These are phyloP conservation scores for Carex myosuroides DNA, from an alignment of 176 grass and related monocot species.

Conservation along the genomic window DNA sequence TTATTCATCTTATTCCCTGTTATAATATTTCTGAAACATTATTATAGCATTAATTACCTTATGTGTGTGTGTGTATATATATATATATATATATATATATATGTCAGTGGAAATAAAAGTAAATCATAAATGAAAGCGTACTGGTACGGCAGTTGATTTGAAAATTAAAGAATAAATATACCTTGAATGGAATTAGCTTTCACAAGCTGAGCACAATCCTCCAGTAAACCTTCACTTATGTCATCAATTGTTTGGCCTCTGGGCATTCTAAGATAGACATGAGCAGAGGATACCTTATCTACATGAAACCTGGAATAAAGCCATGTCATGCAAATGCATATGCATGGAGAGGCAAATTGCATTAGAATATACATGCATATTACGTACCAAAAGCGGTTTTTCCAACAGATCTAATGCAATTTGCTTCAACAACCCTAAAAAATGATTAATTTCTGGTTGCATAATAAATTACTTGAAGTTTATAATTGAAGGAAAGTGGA, in stretches of 20 bases:
- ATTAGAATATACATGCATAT: neutral
- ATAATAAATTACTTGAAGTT: constrained; percentile 1
- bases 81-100: no score
- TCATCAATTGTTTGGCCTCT: constrained; percentile 78
- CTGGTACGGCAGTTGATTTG: neutral
- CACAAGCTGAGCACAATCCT: constrained; percentile 91
- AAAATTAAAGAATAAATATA: neutral
- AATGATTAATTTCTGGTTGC: neutral
- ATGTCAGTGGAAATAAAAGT: neutral
- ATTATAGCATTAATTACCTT: neutral
- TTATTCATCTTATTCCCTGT: constrained; percentile 94
- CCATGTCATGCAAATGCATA: neutral
- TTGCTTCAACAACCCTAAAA: neutral
- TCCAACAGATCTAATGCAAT: constrained; percentile 10
- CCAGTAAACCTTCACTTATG: constrained; percentile 65
- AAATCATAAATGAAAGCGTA: neutral
- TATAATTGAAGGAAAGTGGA: neutral
- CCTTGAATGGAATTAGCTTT: constrained; percentile 98
- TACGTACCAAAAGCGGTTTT: neutral
- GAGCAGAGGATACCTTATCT: constrained; percentile 94
- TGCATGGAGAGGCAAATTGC: constrained; percentile 1
- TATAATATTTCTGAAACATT: no score
- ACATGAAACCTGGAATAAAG: constrained; percentile 76
- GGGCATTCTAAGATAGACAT: constrained; percentile 87
- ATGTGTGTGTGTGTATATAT: no score